Percentiles rank a stretch among this genome's conserved stretches.
phyloP scores from a whole-genome alignment of 495 filamentous ascomycete species.

The Penicillium robsamsonii region DNA sequence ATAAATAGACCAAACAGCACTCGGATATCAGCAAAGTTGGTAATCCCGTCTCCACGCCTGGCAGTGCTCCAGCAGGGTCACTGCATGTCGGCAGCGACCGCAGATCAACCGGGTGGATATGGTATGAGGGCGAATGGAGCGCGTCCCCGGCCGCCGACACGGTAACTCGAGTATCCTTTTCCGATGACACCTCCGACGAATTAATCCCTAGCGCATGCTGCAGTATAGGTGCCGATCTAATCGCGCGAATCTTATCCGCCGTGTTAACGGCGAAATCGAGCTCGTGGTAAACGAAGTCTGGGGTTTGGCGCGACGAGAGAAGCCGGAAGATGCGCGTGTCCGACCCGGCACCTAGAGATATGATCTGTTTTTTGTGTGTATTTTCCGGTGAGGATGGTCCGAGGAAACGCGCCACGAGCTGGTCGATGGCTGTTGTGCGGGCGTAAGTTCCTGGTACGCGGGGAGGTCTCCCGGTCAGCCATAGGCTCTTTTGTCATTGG shows the following conservation, averaged over 20 bases:
- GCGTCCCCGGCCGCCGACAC: conserved; percentile 40
- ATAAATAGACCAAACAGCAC: conserved; percentile 89
- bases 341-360: conserved; percentile 90
- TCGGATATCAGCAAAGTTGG: conserved; percentile 89
- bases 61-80: conserved; percentile 24
- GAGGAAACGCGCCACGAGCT: conserved; percentile 72
- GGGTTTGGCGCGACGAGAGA: conserved; percentile 40
- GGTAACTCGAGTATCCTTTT: conserved; percentile 17
- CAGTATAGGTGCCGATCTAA: conserved; percentile 43
- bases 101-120: conserved; percentile 80
- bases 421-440: conserved; percentile 82
- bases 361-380: conserved; percentile 65
- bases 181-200: conserved; percentile 1
- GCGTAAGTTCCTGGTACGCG: conserved; percentile 79
- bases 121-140: conserved; percentile 54
- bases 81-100: conserved; percentile 49
- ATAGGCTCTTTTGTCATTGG: background rate
- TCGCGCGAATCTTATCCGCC: conserved; percentile 56
- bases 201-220: conserved; percentile 33
- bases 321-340: conserved; percentile 82
- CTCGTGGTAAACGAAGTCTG: conserved; percentile 76
- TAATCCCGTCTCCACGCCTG: conserved; percentile 49
- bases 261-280: conserved; percentile 83
- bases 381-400: conserved; percentile 20
- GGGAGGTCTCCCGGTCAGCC: conserved; percentile 5